Conservation (phyloP, 805 yeast species). For the Saccharomycopsis babjevae region DNA sequence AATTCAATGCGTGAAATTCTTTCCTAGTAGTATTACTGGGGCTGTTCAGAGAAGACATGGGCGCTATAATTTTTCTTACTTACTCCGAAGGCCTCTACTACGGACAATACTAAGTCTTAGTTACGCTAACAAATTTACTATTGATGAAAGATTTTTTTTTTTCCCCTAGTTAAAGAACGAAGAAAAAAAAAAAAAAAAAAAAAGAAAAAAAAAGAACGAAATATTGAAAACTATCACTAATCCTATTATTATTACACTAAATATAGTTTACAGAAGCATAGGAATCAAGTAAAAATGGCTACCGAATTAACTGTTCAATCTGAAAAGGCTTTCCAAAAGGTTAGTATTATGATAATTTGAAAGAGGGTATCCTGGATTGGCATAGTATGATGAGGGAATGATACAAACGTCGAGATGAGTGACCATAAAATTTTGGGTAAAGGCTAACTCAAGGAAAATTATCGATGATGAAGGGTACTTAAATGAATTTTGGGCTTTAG, state of each 20-base stretch:
- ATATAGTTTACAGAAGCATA: neutral
- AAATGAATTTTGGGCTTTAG: too few relatives aligned
- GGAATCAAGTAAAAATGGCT: constrained; percentile 52
- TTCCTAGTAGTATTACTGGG: too few relatives aligned
- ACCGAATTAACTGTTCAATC: constrained; percentile 99
- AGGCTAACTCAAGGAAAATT: too few relatives aligned
- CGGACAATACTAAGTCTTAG: neutral
- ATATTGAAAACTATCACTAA: neutral
- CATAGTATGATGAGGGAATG: neutral
- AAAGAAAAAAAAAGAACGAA: neutral
- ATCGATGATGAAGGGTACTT: too few relatives aligned
- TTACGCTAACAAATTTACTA: neutral
- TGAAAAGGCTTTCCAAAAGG: constrained; percentile 99
- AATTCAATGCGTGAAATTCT: neutral
- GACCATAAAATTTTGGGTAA: too few relatives aligned
- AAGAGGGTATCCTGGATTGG: neutral
- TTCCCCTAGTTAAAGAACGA: neutral
- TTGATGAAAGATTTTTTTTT: neutral
- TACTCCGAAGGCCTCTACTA: neutral
- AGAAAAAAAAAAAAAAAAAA: neutral
- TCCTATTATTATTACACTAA: neutral
- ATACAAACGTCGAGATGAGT: neutral
- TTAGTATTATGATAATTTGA: constrained; percentile 34
- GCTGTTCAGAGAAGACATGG: neutral
- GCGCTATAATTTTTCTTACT: neutral